Conservation (phyloP, 2,329 filamentous ascomycete species). For the Tolypocladium tropicale region DNA sequence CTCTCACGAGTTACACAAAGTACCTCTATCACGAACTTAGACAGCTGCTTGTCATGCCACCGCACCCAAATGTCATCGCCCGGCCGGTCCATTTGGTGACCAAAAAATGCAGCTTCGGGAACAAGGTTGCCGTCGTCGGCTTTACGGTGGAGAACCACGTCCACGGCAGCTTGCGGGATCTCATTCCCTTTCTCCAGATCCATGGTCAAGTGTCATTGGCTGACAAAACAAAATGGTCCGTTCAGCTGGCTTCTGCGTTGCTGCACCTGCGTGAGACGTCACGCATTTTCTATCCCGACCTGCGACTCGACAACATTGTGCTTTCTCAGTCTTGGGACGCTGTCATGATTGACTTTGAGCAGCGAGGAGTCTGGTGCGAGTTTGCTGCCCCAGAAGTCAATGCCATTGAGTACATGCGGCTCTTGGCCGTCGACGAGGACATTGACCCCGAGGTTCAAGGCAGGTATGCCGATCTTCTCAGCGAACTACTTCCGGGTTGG, state of each 20-base stretch:
- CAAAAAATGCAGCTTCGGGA: conserved; percentile 45
- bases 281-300: conserved; percentile 44
- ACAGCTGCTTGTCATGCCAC: conserved; percentile 39
- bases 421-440: conserved; percentile 39
- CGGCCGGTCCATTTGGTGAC: conserved; percentile 43
- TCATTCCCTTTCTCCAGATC: conserved; percentile 39
- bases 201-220: conserved; percentile 29
- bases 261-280: conserved; percentile 36
- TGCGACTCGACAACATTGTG: conserved; percentile 50
- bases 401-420: conserved; percentile 45
- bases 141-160: conserved; percentile 45
- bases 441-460: conserved; percentile 27
- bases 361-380: conserved; percentile 52
- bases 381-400: conserved; percentile 52
- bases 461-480: conserved; percentile 31
- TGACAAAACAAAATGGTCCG: conserved; percentile 42
- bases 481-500: conserved; percentile 35
- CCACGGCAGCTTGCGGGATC: conserved; percentile 44
- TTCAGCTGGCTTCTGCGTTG: conserved; percentile 41
- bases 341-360: conserved; percentile 52
- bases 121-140: conserved; percentile 43
- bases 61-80: conserved; percentile 42
- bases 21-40: conserved; percentile 53
- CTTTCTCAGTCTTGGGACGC: conserved; percentile 34
- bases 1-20: conserved; percentile 45